Evolutionary conservation across 73 alveolate species (phyloP).

Genomic region (Paramecium sonneborni): DNA sequence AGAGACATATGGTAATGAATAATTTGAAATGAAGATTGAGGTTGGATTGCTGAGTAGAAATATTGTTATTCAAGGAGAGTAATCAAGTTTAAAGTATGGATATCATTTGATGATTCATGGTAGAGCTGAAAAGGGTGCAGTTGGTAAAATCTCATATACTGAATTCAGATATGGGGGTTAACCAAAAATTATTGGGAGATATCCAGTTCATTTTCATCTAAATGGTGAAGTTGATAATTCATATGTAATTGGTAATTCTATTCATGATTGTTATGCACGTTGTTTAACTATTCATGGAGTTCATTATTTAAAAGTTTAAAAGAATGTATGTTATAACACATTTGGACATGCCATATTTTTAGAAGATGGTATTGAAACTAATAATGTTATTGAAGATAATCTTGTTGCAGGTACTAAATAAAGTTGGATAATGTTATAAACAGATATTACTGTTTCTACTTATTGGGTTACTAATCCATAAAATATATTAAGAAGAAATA

Average conservation of each 20-base stretch:
- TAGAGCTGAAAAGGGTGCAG: slow-evolving; percentile 72
- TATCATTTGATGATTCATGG: slow-evolving; percentile 83
- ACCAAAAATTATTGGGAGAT: slow-evolving; percentile 86
- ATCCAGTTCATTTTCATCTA: slow-evolving; percentile 89
- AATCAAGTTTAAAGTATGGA: slow-evolving; percentile 72
- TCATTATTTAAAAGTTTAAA: slow-evolving; percentile 71
- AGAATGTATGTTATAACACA: slow-evolving; percentile 80
- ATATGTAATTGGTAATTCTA: slow-evolving; percentile 80
- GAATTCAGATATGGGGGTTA: slow-evolving; percentile 84
- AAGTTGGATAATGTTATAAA: slow-evolving; percentile 74
- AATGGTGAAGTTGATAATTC: slow-evolving; percentile 80
- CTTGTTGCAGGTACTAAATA: slow-evolving; percentile 68
- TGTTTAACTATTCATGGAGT: slow-evolving; percentile 87
- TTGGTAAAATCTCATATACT: slow-evolving; percentile 71
- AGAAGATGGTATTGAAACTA: slow-evolving; percentile 89
- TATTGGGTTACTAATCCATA: slow-evolving; percentile 90
- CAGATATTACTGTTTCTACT: slow-evolving; percentile 89
- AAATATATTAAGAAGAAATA: slow-evolving; percentile 74
- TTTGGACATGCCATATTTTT: slow-evolving; percentile 89
- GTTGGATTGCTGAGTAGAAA: slow-evolving; percentile 87
- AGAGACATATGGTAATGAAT: slow-evolving; percentile 51
- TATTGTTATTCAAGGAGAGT: slow-evolving; percentile 80
- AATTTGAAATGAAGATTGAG: slow-evolving; percentile 83
- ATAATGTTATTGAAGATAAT: slow-evolving; percentile 76
- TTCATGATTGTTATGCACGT: slow-evolving; percentile 83